Conservation (phyloP, 2,329 filamentous ascomycete genomes). For the Colletotrichum sp. region DNA sequence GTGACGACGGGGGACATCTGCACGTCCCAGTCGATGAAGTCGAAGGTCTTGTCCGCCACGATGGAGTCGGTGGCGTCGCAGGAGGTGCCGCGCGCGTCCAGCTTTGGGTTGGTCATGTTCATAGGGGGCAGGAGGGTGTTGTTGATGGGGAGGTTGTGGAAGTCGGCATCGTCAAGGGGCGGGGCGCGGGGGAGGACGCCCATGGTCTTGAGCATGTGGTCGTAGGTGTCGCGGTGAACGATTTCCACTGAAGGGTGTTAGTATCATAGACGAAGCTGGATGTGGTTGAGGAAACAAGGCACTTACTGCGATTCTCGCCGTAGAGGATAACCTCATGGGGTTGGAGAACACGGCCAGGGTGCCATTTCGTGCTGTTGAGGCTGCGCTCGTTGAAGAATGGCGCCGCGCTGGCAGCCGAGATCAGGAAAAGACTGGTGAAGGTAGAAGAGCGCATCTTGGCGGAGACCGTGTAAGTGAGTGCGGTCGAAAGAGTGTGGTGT, state of each 20-base stretch:
- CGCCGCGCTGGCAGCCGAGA: neutral
- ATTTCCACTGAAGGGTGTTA: neutral
- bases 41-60: neutral
- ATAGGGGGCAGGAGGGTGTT: neutral
- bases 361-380: neutral
- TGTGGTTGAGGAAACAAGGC: neutral
- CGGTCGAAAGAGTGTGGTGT: neutral
- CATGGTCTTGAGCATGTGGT: neutral
- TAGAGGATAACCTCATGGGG: neutral
- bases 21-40: slow-evolving; percentile 10
- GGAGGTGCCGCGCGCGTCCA: neutral
- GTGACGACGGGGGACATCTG: slow-evolving; percentile 5
- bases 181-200: neutral
- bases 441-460: neutral
- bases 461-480: no score
- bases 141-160: neutral
- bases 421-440: neutral
- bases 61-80: neutral
- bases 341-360: neutral
- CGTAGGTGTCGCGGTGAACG: neutral
- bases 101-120: neutral
- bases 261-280: neutral
- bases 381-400: neutral
- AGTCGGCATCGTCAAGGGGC: neutral
- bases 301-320: neutral